These are phyloP conservation scores for Ramularia endophylla DNA, from an alignment of 2,329 filamentous ascomycete species.

Conservation along the genomic window DNA sequence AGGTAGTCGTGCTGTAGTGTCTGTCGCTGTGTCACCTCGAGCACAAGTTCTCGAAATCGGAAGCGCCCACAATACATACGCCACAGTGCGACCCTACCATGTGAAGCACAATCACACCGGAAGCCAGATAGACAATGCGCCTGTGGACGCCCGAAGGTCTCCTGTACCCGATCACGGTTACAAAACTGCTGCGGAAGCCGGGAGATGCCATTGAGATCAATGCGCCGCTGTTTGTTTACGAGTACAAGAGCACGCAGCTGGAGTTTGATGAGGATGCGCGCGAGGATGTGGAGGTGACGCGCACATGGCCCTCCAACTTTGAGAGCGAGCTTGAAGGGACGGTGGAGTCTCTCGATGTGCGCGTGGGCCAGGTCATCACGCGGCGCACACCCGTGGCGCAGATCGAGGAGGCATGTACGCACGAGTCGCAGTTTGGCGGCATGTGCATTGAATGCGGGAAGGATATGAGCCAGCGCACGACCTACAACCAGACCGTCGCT, in stretches of 20 bases:
- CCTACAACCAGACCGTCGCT: conserved; percentile 72
- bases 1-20: too few species aligned
- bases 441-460: conserved; percentile 90
- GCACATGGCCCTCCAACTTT: conserved; percentile 71
- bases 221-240: conserved; percentile 78
- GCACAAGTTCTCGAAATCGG: too few species aligned
- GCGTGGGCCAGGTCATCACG: conserved; percentile 56
- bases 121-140: conserved; percentile 37
- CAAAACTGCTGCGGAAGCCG: conserved; percentile 68
- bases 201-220: conserved; percentile 71
- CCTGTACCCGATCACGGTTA: conserved; percentile 90
- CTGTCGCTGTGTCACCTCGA: too few species aligned
- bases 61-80: too few species aligned
- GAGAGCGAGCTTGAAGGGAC: conserved; percentile 78
- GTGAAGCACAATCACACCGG: conserved; percentile 11
- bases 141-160: conserved; percentile 50
- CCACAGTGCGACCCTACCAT: conserved; percentile 22
- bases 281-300: conserved; percentile 52
- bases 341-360: conserved; percentile 69
- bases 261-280: conserved; percentile 68
- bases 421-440: conserved; percentile 85
- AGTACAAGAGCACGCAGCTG: conserved; percentile 68
- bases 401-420: conserved; percentile 84
- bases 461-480: conserved; percentile 79
- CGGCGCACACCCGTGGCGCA: conserved; percentile 55